Base-by-base conservation (phyloP, 192 early-diverging fungal genomes). In the Dissophora ornata region DNA sequence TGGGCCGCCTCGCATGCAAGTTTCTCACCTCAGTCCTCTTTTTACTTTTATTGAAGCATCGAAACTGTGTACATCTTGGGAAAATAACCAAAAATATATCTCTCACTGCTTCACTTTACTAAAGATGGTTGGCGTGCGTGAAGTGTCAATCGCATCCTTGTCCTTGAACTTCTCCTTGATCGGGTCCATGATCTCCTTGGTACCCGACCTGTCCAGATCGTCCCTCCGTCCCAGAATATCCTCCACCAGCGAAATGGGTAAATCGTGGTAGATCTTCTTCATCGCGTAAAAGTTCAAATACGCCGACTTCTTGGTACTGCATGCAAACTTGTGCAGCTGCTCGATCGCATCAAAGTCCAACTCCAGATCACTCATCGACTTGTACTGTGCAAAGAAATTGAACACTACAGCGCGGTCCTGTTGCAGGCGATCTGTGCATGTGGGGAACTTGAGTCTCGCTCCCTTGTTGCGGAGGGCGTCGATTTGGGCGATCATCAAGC, bases 281-380 rank as follows among this genome's bases (percentile, higher is more conserved):
- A 98, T 67, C 12, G 88, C 80, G 60, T 96, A 97, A 77, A 96
- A 98, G 80, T 98, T 94, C 62, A 99, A 80, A 69, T 92, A 97
- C 11, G 96, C 86, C 75, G 94, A 89, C 33, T 88, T 83, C n/a
- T 92, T 89, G 48, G 91, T 89, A 52, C 88, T 90, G 71, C 91
- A 93, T 42, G 97, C 79, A 49, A 99, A 83, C 18, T 79, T 83
- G 40, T 95, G 88, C 16, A 98, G 83, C 68, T 93, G 89, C 41
- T 93, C 88, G 45, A 98, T 86, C 3, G 92, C 85, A 67, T 96
- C 93, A 49, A 99, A 95, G 11, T 87, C 85, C 25, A 88, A 86
- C 26, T 88, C 85, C 25, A 96, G 87, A n/a, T 94, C 86, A 19
- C 89, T 86, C 2, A 81, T 52, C 5, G 89, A 68, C 67, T 93